Evolutionary conservation across 225 moss, liverwort and hornwort species (phyloP), one percentile per base, ranked within the genome.

Genomic region (Neckera pumila): DNA sequence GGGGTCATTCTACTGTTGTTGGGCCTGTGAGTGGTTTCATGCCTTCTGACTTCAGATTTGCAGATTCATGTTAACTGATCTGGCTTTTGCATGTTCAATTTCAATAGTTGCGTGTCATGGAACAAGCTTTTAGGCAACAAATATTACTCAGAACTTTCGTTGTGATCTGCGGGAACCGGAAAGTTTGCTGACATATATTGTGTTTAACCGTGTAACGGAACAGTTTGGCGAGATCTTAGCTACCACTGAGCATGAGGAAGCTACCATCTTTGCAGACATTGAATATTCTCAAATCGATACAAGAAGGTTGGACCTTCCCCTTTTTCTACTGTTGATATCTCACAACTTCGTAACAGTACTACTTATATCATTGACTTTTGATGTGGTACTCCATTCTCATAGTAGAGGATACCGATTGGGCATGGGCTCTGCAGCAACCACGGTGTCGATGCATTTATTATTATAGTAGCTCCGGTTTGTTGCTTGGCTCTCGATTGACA

Each of bases 1-100:
- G 97, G 98, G 98, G 98, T 71, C 98, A 99, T 86, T 97, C 97
- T 10, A 96, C 96, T 77, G 91, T 99, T 81, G 97, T 99, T 72
- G 97, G 98, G 12, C 98, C 97, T 71, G 98, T 98, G 86, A 94
- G 96, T 95, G 86, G 56, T 86, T 89, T 81, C 59, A 63, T 71
- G 53, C 76, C 73, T 76, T 64, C 45, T 49, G 72, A 19, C 47
- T 80, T 76, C 14, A 79, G 27, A 49, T 82, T 77, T 71, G 28
- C 27, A 58, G 25, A 63, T 90, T 92, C 26, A 17, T 58, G 60
- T 51, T 13, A 26, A 28, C 22, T 42, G 51, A 40, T 67, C 19
- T 69, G 64, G 14, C 49, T 85, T 63, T 77, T 54, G 40, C 83
- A 54, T 58, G 53, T 74, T 76, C 42, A 15, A 69, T 70, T 83